phyloP scores from a whole-genome alignment of 495 filamentous ascomycete genomes.

The Aspergillus nidulans region DNA sequence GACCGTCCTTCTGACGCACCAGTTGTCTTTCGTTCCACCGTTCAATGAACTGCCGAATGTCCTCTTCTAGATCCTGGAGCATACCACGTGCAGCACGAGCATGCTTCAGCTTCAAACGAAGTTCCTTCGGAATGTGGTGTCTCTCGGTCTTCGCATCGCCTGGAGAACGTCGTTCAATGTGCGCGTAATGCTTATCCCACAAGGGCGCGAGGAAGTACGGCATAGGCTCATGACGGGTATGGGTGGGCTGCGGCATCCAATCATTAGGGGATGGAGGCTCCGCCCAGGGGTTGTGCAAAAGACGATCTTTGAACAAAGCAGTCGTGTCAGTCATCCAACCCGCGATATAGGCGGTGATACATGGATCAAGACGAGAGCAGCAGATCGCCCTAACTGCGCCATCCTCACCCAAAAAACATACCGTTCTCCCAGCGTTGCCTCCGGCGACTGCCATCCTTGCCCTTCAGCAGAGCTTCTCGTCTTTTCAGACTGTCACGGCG shows the following conservation, averaged over 20 bases:
- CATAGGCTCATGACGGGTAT: conserved; percentile 64
- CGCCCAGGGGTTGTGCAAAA: conserved; percentile 81
- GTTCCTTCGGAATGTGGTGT: conserved; percentile 44
- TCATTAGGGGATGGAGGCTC: conserved; percentile 76
- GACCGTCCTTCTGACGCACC: conserved; percentile 37
- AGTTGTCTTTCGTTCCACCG: conserved; percentile 51
- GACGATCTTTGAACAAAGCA: conserved; percentile 57
- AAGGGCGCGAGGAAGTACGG: conserved; percentile 86
- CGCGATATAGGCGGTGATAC: neutral
- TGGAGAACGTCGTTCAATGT: conserved; percentile 34
- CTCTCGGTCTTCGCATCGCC: conserved; percentile 36
- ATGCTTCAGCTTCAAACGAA: conserved; percentile 62
- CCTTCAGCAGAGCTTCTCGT: conserved; percentile 79
- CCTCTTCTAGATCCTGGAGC: conserved; percentile 61
- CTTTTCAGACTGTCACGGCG: conserved; percentile 59
- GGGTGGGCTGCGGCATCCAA: conserved; percentile 73
- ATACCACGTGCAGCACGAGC: conserved; percentile 63
- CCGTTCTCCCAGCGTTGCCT: conserved; percentile 95
- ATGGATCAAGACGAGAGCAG: neutral
- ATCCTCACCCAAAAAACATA: conserved; percentile 35
- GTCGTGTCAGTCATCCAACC: conserved; percentile 14
- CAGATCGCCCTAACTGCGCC: neutral
- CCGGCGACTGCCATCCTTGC: conserved; percentile 85
- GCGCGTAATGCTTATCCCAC: conserved; percentile 70
- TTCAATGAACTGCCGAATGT: conserved; percentile 57